phyloP scores from a whole-genome alignment of 2,329 filamentous ascomycete species.

The Raffaelea deltoideospora region DNA sequence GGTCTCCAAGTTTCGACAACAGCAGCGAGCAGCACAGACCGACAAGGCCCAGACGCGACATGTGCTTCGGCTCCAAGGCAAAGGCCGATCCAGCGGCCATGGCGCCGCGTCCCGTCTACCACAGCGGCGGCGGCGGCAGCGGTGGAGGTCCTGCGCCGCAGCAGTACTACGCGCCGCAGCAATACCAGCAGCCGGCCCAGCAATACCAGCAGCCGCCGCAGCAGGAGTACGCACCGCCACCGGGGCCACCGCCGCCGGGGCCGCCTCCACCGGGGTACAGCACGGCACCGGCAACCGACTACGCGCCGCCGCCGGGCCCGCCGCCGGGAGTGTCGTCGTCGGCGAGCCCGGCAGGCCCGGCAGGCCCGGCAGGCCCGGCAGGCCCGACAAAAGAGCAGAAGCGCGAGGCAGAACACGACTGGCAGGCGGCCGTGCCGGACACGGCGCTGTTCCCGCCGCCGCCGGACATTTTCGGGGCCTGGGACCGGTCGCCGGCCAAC shows the following conservation, averaged over 20 bases:
- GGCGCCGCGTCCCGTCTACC: conserved; percentile 1
- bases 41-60: too few relatives aligned
- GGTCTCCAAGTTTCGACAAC: too few relatives aligned
- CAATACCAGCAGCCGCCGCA: background rate
- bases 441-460: conserved; percentile 59
- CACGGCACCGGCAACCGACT: conserved; percentile 4
- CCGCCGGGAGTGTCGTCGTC: conserved; percentile 11
- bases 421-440: conserved; percentile 56
- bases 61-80: conserved; percentile 11
- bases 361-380: conserved; percentile 18
- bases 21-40: too few relatives aligned
- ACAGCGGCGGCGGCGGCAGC: background rate
- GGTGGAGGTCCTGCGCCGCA: too few relatives aligned
- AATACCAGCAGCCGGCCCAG: background rate
- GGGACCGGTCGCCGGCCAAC: conserved; percentile 49
- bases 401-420: conserved; percentile 47
- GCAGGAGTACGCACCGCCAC: conserved; percentile 15
- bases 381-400: too few relatives aligned
- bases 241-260: conserved; percentile 11
- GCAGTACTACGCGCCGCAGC: background rate
- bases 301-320: conserved; percentile 10
- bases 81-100: background rate
- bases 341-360: conserved; percentile 10
- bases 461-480: conserved; percentile 48
- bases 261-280: background rate